Percentiles rank a stretch among this genome's conserved stretches.
These are phyloP conservation scores for Colletotrichum theobromicola DNA, from an alignment of 2,329 filamentous ascomycete species.

Conservation along the genomic window DNA sequence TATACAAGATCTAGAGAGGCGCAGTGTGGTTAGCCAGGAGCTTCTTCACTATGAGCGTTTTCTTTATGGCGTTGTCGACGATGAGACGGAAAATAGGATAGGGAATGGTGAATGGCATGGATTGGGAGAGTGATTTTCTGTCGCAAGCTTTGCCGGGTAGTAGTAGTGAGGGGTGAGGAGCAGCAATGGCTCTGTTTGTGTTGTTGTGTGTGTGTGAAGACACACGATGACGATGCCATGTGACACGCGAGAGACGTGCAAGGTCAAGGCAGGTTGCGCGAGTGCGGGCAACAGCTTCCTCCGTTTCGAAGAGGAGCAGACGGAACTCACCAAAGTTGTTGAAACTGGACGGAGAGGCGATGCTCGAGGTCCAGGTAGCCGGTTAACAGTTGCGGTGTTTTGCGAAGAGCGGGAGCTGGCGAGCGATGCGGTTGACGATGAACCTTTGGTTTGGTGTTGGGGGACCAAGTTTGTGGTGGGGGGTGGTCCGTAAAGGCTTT, in stretches of 20 bases:
- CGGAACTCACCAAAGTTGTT: conserved; percentile 2
- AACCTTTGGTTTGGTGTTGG: conserved; percentile 12
- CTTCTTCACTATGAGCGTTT: neutral
- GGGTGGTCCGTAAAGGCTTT: conserved; percentile 7
- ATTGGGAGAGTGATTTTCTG: neutral
- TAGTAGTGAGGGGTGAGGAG: neutral
- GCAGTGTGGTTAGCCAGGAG: neutral
- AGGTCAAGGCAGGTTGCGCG: conserved; percentile 3
- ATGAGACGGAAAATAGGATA: neutral
- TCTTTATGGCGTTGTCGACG: neutral
- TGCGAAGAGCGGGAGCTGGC: neutral
- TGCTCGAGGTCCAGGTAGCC: conserved; percentile 4
- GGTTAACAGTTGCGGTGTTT: conserved; percentile 5
- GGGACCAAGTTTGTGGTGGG: neutral
- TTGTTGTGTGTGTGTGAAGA: neutral
- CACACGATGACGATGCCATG: conserved; percentile 15
- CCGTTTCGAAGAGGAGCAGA: neutral
- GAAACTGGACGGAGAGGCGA: conserved; percentile 6
- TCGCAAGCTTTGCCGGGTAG: neutral
- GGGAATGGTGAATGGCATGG: neutral
- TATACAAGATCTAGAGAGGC: conserved; percentile 16
- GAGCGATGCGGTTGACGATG: conserved; percentile 9
- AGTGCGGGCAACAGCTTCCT: neutral
- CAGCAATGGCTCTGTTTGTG: neutral
- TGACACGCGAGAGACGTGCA: neutral